Percentiles rank a stretch among this genome's conserved stretches.
These are phyloP conservation scores for Nannochloropsis gaditana DNA, from an alignment of 108 stramenopile species.

Conservation along the genomic window DNA sequence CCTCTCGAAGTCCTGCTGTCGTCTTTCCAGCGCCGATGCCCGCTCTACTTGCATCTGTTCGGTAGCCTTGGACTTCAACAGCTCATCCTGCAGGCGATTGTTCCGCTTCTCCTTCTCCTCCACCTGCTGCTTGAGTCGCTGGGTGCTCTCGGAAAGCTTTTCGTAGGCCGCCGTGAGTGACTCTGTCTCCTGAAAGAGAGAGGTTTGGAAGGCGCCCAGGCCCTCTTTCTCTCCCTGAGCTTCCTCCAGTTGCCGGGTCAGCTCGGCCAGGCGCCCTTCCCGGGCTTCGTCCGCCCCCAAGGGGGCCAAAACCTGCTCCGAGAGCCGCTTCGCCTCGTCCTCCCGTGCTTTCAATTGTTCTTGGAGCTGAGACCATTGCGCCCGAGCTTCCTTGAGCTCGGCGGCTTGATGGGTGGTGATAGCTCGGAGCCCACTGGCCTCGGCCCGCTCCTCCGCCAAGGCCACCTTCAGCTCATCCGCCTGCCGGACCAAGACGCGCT, in stretches of 20 bases:
- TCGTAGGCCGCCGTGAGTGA: neutral
- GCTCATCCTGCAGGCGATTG: neutral
- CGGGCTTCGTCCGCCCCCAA: neutral
- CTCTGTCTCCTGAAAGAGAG: neutral
- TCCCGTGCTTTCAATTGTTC: neutral
- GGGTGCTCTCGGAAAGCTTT: neutral
- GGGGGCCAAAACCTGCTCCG: neutral
- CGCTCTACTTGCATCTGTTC: constrained; percentile 14
- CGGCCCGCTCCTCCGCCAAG: neutral
- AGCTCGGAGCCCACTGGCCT: neutral
- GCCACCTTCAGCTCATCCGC: neutral
- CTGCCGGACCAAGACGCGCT: neutral
- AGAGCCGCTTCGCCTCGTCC: neutral
- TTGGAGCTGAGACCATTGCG: neutral
- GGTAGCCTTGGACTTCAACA: neutral
- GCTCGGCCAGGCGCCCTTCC: constrained; percentile 26
- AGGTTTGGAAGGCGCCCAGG: constrained; percentile 27
- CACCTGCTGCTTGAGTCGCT: neutral
- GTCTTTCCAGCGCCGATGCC: neutral
- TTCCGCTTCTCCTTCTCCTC: constrained; percentile 17
- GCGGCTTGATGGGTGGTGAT: neutral
- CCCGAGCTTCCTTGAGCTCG: neutral
- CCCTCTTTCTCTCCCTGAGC: constrained; percentile 25
- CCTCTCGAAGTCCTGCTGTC: neutral
- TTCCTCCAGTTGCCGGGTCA: constrained; percentile 27